Base-by-base conservation (phyloP, 139 green algal genomes). In the Picochlorum costavermella region DNA sequence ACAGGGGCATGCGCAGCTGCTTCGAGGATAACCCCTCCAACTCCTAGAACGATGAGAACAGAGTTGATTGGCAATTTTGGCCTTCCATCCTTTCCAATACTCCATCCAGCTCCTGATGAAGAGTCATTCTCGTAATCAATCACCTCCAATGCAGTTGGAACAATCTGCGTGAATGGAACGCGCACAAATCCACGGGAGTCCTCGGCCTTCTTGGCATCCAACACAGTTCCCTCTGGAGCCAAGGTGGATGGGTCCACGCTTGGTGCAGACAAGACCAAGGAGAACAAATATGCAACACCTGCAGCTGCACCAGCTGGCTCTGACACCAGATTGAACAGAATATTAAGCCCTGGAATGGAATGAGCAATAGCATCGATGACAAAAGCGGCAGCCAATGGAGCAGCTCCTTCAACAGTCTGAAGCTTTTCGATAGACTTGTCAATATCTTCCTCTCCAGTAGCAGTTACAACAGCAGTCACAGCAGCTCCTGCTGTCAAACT, bases 241-340 rank as follows among this genome's bases (percentile, higher is more conserved):
- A 88, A 75, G 1, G 79, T 88, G 50, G 59, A 63, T 30, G 82
- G 79, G 71, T 88, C 77, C 10, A 88, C 77, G 10, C 66, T 64
- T 10, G 73, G 72, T 13, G 79, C 66, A 16, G 50, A 71, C 17
- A 88, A 76, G 37, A 88, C 60, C n/a, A 89, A 61, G 17, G 73
- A 75, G 72, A 89, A 84, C 74, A 89, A 76, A 69, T 87, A 89
- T 6, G 82, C 80, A n/a, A 89, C 82, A 49, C 75, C 72, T 14
- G 74, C 75, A 23, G 76, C 75, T 4, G 82, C 82, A 51, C 82
- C 82, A 3, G 36, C 44, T 23, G 82, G 82, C 78, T 89, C 82
- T 8, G 68, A 48, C 3, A 81, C 37, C 13, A 89, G 69, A 58
- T 30, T 37, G 28, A 85, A 67, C 30, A 89, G 61, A 30, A 83